Base-by-base conservation (phyloP, 1,139 yeast genomes). In the Magnusiomyces tetraspermus region DNA sequence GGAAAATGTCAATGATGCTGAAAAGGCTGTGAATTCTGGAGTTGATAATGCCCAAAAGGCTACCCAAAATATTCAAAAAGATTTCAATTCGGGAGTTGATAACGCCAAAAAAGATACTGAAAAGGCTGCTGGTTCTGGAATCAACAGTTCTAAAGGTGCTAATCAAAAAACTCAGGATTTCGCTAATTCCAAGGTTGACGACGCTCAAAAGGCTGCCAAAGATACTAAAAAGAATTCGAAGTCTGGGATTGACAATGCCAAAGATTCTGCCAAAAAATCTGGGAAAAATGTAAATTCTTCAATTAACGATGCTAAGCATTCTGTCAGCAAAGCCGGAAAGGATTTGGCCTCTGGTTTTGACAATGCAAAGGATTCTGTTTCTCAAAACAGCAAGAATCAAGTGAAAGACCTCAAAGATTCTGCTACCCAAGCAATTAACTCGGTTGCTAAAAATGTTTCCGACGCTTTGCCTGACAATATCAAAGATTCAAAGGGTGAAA, bases 201-300 rank as follows among this genome's bases (percentile, higher is more conserved):
- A n/a, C n/a, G n/a, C n/a, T n/a, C n/a, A n/a, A n/a, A n/a, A n/a
- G n/a, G n/a, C n/a, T n/a, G n/a, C n/a, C n/a, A n/a, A n/a, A n/a
- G n/a, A n/a, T n/a, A n/a, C n/a, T n/a, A n/a, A n/a, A n/a, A n/a
- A n/a, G n/a, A n/a, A n/a, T n/a, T n/a, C n/a, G n/a, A n/a, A n/a
- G n/a, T n/a, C n/a, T 1, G 52, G 52, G 13, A 21, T 50, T 15
- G 56, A 51, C 24, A 49, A 49, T 49, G 44, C 44, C 40, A 52
- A 30, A 23, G 40, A 53, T 30, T 43, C 47, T 21, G 33, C 33
- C 42, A 43, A 46, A 28, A 24, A 33, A 2, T 19, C 19, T 13
- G 24, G 11, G 21, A 41, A 50, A 23, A 6, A n/a, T 3, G 5
- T 28, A 2, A 42, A 50, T 2, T 30, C 48, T 24, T 2, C 37